Conservation (phyloP, 2,329 filamentous ascomycete genomes). For the Fusarium sp. region DNA sequence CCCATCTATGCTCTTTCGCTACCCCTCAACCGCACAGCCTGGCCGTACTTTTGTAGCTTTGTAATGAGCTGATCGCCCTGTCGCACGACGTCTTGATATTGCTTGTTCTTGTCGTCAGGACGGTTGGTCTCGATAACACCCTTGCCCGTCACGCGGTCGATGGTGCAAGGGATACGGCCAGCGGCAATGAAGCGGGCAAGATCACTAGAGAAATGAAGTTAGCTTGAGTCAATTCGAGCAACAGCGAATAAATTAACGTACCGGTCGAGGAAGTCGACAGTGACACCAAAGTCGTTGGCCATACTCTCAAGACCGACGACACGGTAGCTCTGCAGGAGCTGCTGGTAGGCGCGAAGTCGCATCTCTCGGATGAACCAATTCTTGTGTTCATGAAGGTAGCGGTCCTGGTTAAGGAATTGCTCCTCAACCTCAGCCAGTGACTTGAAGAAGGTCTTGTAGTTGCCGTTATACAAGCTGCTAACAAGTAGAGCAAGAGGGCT, state of each 20-base stretch:
- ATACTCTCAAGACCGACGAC: conserved; percentile 97
- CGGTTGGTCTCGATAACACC: conserved; percentile 98
- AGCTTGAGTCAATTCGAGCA: background rate
- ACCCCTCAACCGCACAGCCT: conserved; percentile 91
- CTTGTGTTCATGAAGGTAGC: conserved; percentile 95
- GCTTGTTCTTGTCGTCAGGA: conserved; percentile 99
- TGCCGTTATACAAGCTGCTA: conserved; percentile 89
- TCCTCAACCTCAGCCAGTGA: conserved; percentile 92
- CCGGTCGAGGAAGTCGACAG: conserved; percentile 95
- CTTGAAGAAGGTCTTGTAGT: conserved; percentile 94
- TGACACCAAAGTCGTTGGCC: conserved; percentile 96
- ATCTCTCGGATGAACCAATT: conserved; percentile 99
- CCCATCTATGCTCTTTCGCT: conserved; percentile 79
- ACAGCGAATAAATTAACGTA: conserved; percentile 58
- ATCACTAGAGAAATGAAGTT: conserved; percentile 68
- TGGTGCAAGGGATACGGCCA: conserved; percentile 94
- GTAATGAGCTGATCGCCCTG: conserved; percentile 98
- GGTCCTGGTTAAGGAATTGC: conserved; percentile 91
- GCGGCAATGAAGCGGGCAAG: conserved; percentile 97
- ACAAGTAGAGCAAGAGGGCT: conserved; percentile 88
- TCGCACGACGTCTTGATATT: conserved; percentile 97
- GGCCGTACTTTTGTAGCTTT: conserved; percentile 98
- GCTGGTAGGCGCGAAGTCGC: conserved; percentile 95
- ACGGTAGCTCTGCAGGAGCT: conserved; percentile 95
- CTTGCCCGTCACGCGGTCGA: conserved; percentile 95